phyloP scores from a whole-genome alignment of 2,329 filamentous ascomycete genomes.

The Karstenula rhodostoma region DNA sequence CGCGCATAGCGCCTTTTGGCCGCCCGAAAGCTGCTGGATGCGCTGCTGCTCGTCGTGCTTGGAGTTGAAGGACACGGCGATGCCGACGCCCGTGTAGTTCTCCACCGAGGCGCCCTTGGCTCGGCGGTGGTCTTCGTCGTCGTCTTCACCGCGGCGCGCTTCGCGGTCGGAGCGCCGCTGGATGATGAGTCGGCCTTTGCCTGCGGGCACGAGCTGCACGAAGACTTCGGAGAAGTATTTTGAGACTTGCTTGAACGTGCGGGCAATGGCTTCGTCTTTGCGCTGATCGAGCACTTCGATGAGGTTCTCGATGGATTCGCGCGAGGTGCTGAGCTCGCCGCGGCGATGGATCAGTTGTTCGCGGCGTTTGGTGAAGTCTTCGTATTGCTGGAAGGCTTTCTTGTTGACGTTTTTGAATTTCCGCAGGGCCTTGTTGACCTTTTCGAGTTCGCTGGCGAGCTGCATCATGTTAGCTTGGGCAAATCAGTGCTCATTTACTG shows the following conservation, averaged over 20 bases:
- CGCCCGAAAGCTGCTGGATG: conserved; percentile 95
- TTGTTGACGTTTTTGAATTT: conserved; percentile 99
- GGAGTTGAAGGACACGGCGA: conserved; percentile 98
- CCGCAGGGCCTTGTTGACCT: conserved; percentile 90
- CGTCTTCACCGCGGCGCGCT: conserved; percentile 72
- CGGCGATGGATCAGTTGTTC: conserved; percentile 85
- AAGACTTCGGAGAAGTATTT: conserved; percentile 93
- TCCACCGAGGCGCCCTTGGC: conserved; percentile 67
- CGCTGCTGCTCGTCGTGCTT: conserved; percentile 98
- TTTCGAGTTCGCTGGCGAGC: conserved; percentile 72
- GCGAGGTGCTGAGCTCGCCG: conserved; percentile 85
- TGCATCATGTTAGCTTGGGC: conserved; percentile 30
- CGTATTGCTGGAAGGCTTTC: conserved; percentile 99
- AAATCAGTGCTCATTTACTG: not conserved
- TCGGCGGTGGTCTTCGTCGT: conserved; percentile 48
- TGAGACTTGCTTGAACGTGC: conserved; percentile 97
- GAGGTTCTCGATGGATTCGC: conserved; percentile 87
- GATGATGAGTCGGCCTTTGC: conserved; percentile 89
- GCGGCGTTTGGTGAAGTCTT: conserved; percentile 92
- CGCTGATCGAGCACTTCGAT: conserved; percentile 92
- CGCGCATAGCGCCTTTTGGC: conserved; percentile 96
- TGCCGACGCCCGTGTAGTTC: conserved; percentile 95
- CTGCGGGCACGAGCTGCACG: conserved; percentile 91
- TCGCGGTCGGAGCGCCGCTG: conserved; percentile 85
- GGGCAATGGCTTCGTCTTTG: conserved; percentile 97